Evolutionary conservation across 495 filamentous ascomycete species (phyloP), one percentile per base, ranked within the genome.

Genomic region (Cudoniella acicularis): DNA sequence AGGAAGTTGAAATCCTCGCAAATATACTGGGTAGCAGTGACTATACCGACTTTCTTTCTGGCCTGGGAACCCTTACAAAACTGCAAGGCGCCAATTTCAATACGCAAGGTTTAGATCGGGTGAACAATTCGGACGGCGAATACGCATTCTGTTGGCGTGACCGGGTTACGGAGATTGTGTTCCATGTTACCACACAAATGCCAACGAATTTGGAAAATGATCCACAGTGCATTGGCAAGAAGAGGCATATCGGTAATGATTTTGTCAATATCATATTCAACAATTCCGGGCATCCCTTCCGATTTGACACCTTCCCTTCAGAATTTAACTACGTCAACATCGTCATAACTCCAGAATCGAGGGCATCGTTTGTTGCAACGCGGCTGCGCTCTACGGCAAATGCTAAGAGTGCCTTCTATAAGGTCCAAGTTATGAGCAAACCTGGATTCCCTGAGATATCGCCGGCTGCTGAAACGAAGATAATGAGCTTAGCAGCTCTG

Each of bases 201-300:
- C 95, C 95, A 10, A 94, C 90, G 18, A 80, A 92, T 68, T 76
- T 86, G 23, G 82, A 88, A 25, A 77, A 82, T 42, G 91, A 97
- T 65, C 83, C 87, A 13, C 78, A 79, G 13, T 92, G 87, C 63
- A 83, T 85, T 62, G 80, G 81, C 67, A 99, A 99, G 77, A 99
- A 99, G 70, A 80, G 85, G 2, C 96, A 99, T 66, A 91, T 96
- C 43, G 95, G 95, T 42, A 99, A 99, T 66, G 96, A 99, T 74
- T 95, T 87, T 65, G 95, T 99, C 62, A 98, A 95, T 65, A 96
- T 99, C 64, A 85, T 99, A 50, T 99, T 92, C 76, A 99, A 99
- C 69, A 89, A 94, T 58, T 96, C 92, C 16, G 93, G 96, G 22
- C 67, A 83, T 23, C 86, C 90, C 0, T 98, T 96, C 77, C 79